Base-by-base conservation (phyloP, 805 yeast species). In the Pichia occidentalis region DNA sequence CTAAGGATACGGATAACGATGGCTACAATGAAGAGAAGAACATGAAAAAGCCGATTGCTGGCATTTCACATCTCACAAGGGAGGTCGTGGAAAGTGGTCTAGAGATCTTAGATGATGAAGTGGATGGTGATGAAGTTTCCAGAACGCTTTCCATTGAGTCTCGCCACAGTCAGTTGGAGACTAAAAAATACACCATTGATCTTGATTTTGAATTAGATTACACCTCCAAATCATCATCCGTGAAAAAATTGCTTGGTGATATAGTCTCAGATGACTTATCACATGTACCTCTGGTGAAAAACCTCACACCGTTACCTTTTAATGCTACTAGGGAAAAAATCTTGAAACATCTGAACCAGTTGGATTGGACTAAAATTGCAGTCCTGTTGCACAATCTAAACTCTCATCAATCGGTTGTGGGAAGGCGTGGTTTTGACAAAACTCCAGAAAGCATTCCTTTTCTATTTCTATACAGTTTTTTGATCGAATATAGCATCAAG, bases 401-500 rank as follows among this genome's bases (percentile, higher is more conserved):
- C 56, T 78, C 97, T 0, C 97, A 88, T 53, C 95, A 83, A 42
- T 84, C 83, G 4, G 84, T 90, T 37, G 83, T 86, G 13, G 85
- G 90, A 13, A 68, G 97, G 45, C 67, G 78, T 40, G 87, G 87
- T 0, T 61, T 75, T 2, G 64, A 64, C 17, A 67, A 71, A 34
- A 67, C 76, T 0, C 64, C 67, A 17, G 59, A 58, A 32, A 82
- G 82, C 0, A 60, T 75, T 1, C 70, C 79, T 2, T 61, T 71
- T 0, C 54, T 77, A 24, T 69, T 66, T 14, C 58, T 77, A 29
- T 77, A 77, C 74, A 20, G 36, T 7, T 35, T 34, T 13, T 24
- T 40, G 13, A 26, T 40, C 14, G 43, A 40, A 14, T 12, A 21
- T 4, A 31, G 33, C 7, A 12, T 40, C 12, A 28, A 28, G n/a